Evolutionary conservation across 2,329 filamentous ascomycete species (phyloP), one percentile per base, ranked within the genome.

Genomic region (Calonectria leucothoes): DNA sequence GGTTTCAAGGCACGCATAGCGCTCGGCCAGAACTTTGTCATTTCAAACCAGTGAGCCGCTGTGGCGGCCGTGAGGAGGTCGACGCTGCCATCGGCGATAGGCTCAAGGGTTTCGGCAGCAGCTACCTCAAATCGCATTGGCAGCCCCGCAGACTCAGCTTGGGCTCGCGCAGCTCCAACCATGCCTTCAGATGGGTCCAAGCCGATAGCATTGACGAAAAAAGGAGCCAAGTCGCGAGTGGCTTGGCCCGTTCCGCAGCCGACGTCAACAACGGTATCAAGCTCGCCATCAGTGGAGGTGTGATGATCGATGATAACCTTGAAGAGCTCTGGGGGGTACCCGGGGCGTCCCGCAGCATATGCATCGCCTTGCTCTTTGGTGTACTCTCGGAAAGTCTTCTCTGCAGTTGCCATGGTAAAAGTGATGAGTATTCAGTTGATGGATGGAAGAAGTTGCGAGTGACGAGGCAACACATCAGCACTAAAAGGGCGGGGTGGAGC

Each of bases 31-130:
- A 91, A 91, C 0, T 66, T 66, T 0, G 82, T 74, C 85, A 91
- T 86, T 74, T 91, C 85, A 81, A 92, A 91, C 90, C 90, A 92
- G 79, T 92, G 90, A 0, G 88, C 88, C 0, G 88, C 86, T 10
- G 84, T 89, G 0, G 87, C 87, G 83, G 86, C 86, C 0, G 85
- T 87, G 74, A 90, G 82, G n/a, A 91, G 79, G 76, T 90, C 89
- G 7, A 90, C 85, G 66, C 81, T 85, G 12, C 70, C 76, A 35
- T 84, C 82, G 1, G 74, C 74, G 6, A 87, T 72, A 0, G 78
- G 77, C 31, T 83, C 84, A 3, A 89, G 82, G 0, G 84, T 81
- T 74, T 90, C 88, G 2, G 88, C 88, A 0, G 81, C 78, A 14
- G 39, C 49, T 3, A 65, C 11, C 20, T 84, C 82, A 74, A 86